phyloP scores from a whole-genome alignment of 2,329 filamentous ascomycete species.

The Alternaria brassicae region DNA sequence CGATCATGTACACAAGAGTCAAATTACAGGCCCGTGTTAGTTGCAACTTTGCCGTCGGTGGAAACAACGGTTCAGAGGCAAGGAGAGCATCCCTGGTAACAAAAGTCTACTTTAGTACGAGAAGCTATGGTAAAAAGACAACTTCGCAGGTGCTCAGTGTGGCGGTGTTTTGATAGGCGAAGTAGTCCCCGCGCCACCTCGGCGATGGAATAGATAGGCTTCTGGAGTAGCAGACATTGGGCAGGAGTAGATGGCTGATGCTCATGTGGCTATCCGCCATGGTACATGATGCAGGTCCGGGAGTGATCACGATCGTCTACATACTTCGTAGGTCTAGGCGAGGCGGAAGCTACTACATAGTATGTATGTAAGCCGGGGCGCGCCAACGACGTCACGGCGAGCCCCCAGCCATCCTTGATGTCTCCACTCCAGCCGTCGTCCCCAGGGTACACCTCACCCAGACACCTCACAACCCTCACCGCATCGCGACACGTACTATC shows the following conservation, averaged over 20 bases:
- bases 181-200: background rate
- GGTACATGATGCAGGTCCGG: background rate
- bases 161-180: background rate
- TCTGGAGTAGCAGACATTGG: background rate
- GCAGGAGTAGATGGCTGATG: background rate
- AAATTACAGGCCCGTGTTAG: constrained; percentile 3
- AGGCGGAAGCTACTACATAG: constrained; percentile 1
- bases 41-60: background rate
- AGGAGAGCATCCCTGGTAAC: background rate
- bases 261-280: background rate
- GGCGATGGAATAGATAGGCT: background rate
- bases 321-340: background rate
- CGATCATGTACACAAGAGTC: background rate
- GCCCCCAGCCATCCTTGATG: constrained; percentile 1
- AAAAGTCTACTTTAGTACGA: background rate
- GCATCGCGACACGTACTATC: background rate
- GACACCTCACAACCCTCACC: constrained; percentile 2
- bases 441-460: constrained; percentile 1
- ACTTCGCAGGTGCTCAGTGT: background rate
- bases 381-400: constrained; percentile 3
- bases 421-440: constrained; percentile 2
- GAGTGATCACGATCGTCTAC: background rate
- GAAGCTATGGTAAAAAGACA: background rate
- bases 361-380: too few relatives aligned
- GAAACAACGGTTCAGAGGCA: background rate